phyloP scores from a whole-genome alignment of 2,329 filamentous ascomycete genomes.

The Ascosphaera apis region DNA sequence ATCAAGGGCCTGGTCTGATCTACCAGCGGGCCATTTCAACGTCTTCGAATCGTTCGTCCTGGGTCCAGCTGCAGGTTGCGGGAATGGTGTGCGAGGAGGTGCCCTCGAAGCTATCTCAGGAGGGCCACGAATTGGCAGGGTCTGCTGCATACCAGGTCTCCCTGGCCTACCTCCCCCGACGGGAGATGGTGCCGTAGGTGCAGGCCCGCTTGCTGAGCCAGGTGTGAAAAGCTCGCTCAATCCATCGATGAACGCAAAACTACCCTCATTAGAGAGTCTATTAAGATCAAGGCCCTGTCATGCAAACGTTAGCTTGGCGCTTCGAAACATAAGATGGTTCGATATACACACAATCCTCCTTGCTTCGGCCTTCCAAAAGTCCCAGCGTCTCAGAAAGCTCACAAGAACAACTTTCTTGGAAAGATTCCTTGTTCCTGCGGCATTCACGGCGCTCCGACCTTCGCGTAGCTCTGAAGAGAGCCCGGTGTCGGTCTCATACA shows the following conservation, averaged over 20 bases:
- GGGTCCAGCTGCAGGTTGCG: slow-evolving; percentile 2
- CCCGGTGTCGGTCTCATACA: slow-evolving; percentile 11
- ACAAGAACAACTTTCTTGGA: slow-evolving; percentile 43
- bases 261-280: slow-evolving; percentile 30
- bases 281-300: slow-evolving; percentile 49
- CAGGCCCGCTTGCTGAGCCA: slow-evolving; percentile 4
- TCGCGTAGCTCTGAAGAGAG: slow-evolving; percentile 1
- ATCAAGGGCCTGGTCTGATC: slow-evolving; percentile 10
- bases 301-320: not conserved
- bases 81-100: slow-evolving; percentile 3
- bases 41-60: slow-evolving; percentile 8
- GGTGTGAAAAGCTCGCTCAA: slow-evolving; percentile 33
- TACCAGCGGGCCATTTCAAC: slow-evolving; percentile 6
- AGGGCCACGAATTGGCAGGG: slow-evolving; percentile 5
- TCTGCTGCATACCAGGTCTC: not conserved
- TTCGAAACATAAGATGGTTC: slow-evolving; percentile 2
- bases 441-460: slow-evolving; percentile 2
- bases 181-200: not conserved
- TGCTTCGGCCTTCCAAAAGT: slow-evolving; percentile 55
- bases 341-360: slow-evolving; percentile 36
- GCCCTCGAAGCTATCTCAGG: slow-evolving; percentile 5
- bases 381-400: slow-evolving; percentile 56
- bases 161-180: not conserved
- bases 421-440: slow-evolving; percentile 10
- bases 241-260: slow-evolving; percentile 55